Conservation (phyloP, 169 alveolate species). For the Eimeria necatrix region DNA sequence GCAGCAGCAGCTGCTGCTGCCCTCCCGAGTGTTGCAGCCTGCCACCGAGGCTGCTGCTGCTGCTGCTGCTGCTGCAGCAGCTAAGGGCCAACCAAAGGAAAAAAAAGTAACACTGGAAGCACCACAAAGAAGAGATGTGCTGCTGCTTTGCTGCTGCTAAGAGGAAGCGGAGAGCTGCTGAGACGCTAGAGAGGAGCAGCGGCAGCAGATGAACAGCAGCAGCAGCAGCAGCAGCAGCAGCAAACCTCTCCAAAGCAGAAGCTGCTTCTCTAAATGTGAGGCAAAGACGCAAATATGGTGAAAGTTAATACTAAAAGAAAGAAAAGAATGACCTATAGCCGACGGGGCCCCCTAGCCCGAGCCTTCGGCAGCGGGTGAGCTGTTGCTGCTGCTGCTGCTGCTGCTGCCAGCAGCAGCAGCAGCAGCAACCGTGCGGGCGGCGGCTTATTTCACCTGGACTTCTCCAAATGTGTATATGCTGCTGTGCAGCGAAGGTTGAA, state of each 20-base stretch:
- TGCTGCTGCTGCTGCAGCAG: conserved; percentile 7
- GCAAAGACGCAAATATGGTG: background rate
- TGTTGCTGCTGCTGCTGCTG: background rate
- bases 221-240: no score
- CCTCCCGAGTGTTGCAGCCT: background rate
- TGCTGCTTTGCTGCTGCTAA: conserved; percentile 7
- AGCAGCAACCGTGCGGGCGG: background rate
- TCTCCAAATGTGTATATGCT: no score
- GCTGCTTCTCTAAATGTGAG: background rate
- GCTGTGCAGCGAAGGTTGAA: no score
- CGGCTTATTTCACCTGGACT: background rate
- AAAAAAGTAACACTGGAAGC: background rate
- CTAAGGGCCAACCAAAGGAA: background rate
- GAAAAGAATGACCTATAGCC: background rate
- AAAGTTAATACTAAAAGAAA: background rate
- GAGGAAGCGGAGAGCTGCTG: background rate
- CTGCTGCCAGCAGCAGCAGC: no score
- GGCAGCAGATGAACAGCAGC: no score
- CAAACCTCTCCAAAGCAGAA: no score
- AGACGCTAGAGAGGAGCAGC: background rate
- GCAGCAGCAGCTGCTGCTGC: conserved; percentile 19
- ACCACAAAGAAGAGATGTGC: no score
- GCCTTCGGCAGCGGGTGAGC: conserved; percentile 35
- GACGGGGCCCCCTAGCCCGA: background rate
- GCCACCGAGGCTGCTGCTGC: conserved; percentile 31